These are phyloP conservation scores for Sonneratia alba DNA, from an alignment of 345 rosid genomes.

Conservation along the genomic window DNA sequence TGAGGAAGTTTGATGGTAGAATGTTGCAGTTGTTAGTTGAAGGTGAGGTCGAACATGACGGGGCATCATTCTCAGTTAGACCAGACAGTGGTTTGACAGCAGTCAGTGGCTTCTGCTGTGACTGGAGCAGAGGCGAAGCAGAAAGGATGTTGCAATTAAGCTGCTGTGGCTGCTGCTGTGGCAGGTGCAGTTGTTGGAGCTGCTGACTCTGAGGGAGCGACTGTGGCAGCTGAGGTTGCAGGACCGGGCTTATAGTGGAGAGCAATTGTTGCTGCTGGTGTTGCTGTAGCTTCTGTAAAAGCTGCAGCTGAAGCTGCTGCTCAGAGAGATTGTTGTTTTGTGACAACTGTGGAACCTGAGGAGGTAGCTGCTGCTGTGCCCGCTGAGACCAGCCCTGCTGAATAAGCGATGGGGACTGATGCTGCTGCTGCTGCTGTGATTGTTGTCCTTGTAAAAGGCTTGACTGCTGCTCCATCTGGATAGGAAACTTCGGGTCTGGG, in stretches of 20 bases:
- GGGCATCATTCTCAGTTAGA: slow-evolving; percentile 83
- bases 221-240: slow-evolving; percentile 64
- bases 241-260: slow-evolving; percentile 40
- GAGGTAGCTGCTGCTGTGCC: slow-evolving; percentile 38
- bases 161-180: slow-evolving; percentile 39
- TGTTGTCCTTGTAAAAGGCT: slow-evolving; percentile 7
- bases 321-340: slow-evolving; percentile 65
- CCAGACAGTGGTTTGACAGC: slow-evolving; percentile 53
- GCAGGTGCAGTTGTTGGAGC: slow-evolving; percentile 34
- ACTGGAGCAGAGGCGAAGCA: slow-evolving; percentile 39
- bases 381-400: slow-evolving; percentile 42
- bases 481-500: slow-evolving; percentile 3
- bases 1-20: slow-evolving; percentile 52
- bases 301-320: slow-evolving; percentile 68
- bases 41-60: slow-evolving; percentile 96
- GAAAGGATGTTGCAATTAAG: slow-evolving; percentile 48
- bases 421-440: not conserved
- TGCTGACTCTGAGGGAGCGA: slow-evolving; percentile 49
- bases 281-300: slow-evolving; percentile 38
- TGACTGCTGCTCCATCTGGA: slow-evolving; percentile 3
- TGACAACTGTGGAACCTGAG: slow-evolving; percentile 30
- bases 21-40: slow-evolving; percentile 83
- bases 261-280: slow-evolving; percentile 41
- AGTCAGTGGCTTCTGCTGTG: slow-evolving; percentile 42
- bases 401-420: slow-evolving; percentile 1